Evolutionary conservation across 2,329 filamentous ascomycete species (phyloP).

Genomic region (Talaromyces funiculosus): DNA sequence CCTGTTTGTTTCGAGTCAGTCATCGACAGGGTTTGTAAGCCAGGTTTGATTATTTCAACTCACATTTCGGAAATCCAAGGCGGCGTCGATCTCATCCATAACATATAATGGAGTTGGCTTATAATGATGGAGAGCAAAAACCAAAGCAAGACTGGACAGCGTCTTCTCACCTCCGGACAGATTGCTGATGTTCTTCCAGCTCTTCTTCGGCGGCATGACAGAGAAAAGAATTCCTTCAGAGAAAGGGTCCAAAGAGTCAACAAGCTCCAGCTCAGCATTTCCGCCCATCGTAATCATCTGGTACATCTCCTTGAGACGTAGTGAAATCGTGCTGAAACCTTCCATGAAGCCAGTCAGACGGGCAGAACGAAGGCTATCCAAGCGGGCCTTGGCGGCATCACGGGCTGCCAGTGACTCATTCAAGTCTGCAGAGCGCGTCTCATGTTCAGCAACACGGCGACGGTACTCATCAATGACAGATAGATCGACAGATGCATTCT

Average conservation of each 20-base stretch:
- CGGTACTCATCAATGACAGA: slow-evolving; percentile 85
- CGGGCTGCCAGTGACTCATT: slow-evolving; percentile 69
- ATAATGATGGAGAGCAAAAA: slow-evolving; percentile 98
- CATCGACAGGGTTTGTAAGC: background rate
- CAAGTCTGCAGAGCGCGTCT: slow-evolving; percentile 75
- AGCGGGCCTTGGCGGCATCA: slow-evolving; percentile 83
- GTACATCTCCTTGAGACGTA: slow-evolving; percentile 98
- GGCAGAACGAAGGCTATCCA: slow-evolving; percentile 83
- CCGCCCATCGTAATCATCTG: slow-evolving; percentile 99
- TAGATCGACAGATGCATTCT: slow-evolving; percentile 81
- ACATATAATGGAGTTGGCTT: slow-evolving; percentile 97
- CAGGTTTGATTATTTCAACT: slow-evolving; percentile 39
- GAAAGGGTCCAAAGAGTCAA: slow-evolving; percentile 94
- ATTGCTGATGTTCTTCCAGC: slow-evolving; percentile 99
- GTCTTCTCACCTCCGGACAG: slow-evolving; percentile 97
- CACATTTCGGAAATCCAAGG: slow-evolving; percentile 94
- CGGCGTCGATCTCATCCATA: slow-evolving; percentile 99
- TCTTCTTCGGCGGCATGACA: slow-evolving; percentile 99
- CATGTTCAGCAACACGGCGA: slow-evolving; percentile 75
- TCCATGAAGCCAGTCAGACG: slow-evolving; percentile 98
- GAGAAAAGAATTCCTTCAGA: slow-evolving; percentile 94
- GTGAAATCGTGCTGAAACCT: slow-evolving; percentile 87
- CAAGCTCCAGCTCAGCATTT: slow-evolving; percentile 93
- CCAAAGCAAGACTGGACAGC: slow-evolving; percentile 80
- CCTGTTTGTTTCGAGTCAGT: slow-evolving; percentile 45